These are phyloP conservation scores for Globisporangium megalacanthum DNA, from an alignment of 352 stramenopile species.

Conservation along the genomic window DNA sequence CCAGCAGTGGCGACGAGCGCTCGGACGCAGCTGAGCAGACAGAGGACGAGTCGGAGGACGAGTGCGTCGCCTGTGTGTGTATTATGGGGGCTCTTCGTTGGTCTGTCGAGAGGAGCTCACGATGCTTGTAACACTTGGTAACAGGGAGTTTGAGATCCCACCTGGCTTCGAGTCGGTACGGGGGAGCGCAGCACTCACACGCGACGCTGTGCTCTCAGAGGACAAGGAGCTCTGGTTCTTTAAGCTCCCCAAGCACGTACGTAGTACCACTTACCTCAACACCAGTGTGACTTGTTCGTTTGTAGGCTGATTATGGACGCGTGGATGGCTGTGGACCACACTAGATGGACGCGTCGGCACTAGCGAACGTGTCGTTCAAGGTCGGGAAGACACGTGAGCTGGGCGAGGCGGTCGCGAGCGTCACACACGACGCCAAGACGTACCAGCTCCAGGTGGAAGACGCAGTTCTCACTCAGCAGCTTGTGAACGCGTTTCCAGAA, in stretches of 20 bases:
- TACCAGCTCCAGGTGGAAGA: constrained; percentile 61
- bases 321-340: too few relatives aligned
- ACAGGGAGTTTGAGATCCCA: constrained; percentile 78
- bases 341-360: constrained; percentile 60
- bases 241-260: constrained; percentile 75
- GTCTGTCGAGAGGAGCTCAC: too few relatives aligned
- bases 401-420: constrained; percentile 35
- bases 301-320: too few relatives aligned
- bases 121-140: too few relatives aligned
- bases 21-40: constrained; percentile 21
- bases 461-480: constrained; percentile 56
- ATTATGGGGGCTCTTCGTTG: neutral
- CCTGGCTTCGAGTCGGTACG: constrained; percentile 61
- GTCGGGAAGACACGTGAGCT: constrained; percentile 24
- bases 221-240: constrained; percentile 87
- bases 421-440: constrained; percentile 40
- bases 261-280: too few relatives aligned
- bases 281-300: too few relatives aligned
- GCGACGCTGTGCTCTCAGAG: constrained; percentile 51
- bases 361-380: constrained; percentile 70
- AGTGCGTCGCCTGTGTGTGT: constrained; percentile 22
- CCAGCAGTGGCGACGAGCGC: constrained; percentile 26
- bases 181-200: constrained; percentile 49
- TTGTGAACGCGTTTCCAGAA: constrained; percentile 69
- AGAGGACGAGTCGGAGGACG: constrained; percentile 45